Conservation (phyloP, 1,284 basidiomycete species). For the Melampsora americana region DNA sequence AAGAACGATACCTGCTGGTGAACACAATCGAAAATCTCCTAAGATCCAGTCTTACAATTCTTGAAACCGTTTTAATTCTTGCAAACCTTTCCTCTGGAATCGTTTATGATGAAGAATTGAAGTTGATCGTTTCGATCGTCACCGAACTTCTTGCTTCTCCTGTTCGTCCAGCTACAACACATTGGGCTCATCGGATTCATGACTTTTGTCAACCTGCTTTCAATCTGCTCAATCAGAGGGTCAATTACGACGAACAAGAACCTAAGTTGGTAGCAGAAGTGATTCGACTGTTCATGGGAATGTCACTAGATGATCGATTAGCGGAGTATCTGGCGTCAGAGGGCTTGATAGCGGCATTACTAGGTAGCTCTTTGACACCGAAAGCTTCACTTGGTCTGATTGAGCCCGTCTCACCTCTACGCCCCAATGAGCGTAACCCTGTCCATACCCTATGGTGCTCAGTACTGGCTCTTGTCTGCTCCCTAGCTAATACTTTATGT, state of each 20-base stretch:
- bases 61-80: constrained; percentile 37
- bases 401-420: constrained; percentile 23
- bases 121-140: constrained; percentile 39
- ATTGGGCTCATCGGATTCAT: constrained; percentile 43
- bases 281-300: constrained; percentile 36
- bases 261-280: constrained; percentile 37
- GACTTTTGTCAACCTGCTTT: constrained; percentile 43
- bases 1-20: constrained; percentile 28
- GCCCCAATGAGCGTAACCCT: constrained; percentile 32
- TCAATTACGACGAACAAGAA: constrained; percentile 30
- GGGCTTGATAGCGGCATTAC: constrained; percentile 38
- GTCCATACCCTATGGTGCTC: constrained; percentile 42
- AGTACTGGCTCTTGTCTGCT: constrained; percentile 35
- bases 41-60: constrained; percentile 32
- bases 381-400: constrained; percentile 36
- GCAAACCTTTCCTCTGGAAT: constrained; percentile 20
- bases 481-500: constrained; percentile 36
- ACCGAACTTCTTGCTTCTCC: constrained; percentile 28
- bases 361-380: constrained; percentile 38
- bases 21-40: constrained; percentile 25
- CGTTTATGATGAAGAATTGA: constrained; percentile 38
- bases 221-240: constrained; percentile 29
- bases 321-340: constrained; percentile 43
- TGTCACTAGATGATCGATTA: constrained; percentile 37
- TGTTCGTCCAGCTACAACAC: constrained; percentile 35